Conservation (phyloP, 805 yeast genomes). For the Cyberlindnera petersonii region DNA sequence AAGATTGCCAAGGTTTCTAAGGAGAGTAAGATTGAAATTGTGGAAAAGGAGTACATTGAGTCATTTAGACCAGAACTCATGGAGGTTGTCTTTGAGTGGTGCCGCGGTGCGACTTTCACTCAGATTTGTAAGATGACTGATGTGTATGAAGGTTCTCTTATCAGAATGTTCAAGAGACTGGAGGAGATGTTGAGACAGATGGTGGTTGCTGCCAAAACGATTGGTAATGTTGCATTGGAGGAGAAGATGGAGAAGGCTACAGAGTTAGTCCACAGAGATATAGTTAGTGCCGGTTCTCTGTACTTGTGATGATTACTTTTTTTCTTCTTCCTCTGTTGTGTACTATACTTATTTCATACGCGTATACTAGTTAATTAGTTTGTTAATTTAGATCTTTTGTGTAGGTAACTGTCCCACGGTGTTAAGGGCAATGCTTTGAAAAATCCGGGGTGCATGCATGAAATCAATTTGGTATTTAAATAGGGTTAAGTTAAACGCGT, state of each 20-base stretch:
- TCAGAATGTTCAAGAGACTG: conserved; percentile 88
- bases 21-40: conserved; percentile 86
- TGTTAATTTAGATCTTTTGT: too few species aligned
- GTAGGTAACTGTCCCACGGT: too few species aligned
- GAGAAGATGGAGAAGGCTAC: conserved; percentile 84
- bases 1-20: conserved; percentile 84
- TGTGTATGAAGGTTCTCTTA: conserved; percentile 94
- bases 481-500: too few species aligned
- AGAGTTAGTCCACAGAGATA: conserved; percentile 88
- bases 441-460: too few species aligned
- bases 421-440: too few species aligned
- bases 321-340: neutral
- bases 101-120: conserved; percentile 92
- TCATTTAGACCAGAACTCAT: conserved; percentile 87
- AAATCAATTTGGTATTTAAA: too few species aligned
- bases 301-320: conserved; percentile 56
- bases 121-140: conserved; percentile 99
- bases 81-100: conserved; percentile 98
- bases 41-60: conserved; percentile 90
- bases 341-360: too few species aligned
- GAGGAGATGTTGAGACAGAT: conserved; percentile 92
- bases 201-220: conserved; percentile 87
- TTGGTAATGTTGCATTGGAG: conserved; percentile 84
- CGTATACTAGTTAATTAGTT: too few species aligned
- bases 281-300: conserved; percentile 94